A percentile compares a stretch with the other conserved stretches of the same genome.
Evolutionary conservation across 257 asterid species (phyloP).

Genomic region (Rehmannia glutinosa): DNA sequence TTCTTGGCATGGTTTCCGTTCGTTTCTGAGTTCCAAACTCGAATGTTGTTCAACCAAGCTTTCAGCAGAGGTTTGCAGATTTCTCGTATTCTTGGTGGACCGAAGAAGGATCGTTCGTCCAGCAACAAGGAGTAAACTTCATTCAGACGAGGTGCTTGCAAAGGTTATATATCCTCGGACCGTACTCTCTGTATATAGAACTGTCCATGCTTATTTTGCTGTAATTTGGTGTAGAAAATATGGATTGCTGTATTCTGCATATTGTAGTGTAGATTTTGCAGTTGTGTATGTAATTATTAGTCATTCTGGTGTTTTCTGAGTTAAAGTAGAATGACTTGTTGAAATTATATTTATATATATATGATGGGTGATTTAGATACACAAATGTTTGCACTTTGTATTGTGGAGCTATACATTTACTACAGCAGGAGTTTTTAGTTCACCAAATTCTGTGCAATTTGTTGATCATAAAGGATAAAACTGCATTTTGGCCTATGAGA

Average conservation of each 20-base stretch:
- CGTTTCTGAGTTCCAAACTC: constrained; percentile 94
- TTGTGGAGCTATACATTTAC: too few species aligned
- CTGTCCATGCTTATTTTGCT: neutral
- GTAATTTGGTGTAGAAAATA: neutral
- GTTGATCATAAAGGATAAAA: too few species aligned
- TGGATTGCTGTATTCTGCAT: neutral
- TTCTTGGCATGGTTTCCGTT: constrained; percentile 99
- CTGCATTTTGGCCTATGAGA: too few species aligned
- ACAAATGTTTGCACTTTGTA: too few species aligned
- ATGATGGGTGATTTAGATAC: too few species aligned
- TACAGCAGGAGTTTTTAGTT: too few species aligned
- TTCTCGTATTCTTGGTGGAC: constrained; percentile 97
- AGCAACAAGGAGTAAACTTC: constrained; percentile 54
- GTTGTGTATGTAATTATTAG: neutral
- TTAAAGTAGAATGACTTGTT: neutral
- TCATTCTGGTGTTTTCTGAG: neutral
- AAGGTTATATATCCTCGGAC: neutral
- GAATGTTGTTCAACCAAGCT: constrained; percentile 97
- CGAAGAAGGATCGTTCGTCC: constrained; percentile 84
- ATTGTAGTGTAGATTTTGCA: constrained; percentile 3
- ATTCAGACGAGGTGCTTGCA: neutral
- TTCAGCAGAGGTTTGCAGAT: constrained; percentile 96
- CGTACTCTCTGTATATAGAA: neutral
- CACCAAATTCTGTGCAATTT: too few species aligned
- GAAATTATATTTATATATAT: too few species aligned